Evolutionary conservation across 2,329 filamentous ascomycete genomes (phyloP).

Genomic region (Amauroascus verrucosus): DNA sequence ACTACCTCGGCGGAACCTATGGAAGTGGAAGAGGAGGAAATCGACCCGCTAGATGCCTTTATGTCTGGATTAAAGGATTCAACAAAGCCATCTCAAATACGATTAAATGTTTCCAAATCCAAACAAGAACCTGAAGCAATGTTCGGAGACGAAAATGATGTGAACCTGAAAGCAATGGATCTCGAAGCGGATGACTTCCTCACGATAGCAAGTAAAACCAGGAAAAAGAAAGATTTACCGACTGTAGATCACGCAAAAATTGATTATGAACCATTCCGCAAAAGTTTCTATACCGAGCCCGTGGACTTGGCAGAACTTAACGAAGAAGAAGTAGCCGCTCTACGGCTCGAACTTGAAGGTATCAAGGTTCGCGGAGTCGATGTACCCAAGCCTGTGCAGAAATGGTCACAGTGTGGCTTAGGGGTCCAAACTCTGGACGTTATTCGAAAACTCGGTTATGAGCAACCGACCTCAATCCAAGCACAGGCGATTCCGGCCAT

Average conservation of each 20-base stretch:
- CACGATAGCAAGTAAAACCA: conserved; percentile 53
- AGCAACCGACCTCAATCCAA: conserved; percentile 86
- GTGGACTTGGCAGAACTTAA: conserved; percentile 72
- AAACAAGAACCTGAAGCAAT: conserved; percentile 70
- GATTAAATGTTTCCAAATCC: conserved; percentile 24
- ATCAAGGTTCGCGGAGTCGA: conserved; percentile 88
- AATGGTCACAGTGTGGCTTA: conserved; percentile 92
- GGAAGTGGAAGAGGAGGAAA: conserved; percentile 43
- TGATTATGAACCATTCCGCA: conserved; percentile 74
- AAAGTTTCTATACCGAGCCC: conserved; percentile 91
- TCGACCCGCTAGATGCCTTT: conserved; percentile 93
- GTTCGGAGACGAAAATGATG: conserved; percentile 75
- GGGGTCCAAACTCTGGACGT: conserved; percentile 80
- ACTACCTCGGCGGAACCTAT: conserved; percentile 14
- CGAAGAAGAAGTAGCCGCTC: conserved; percentile 68
- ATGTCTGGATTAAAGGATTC: conserved; percentile 59
- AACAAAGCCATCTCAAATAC: conserved; percentile 26
- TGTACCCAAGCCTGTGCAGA: conserved; percentile 85
- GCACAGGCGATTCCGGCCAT: conserved; percentile 88
- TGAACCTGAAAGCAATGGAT: conserved; percentile 51
- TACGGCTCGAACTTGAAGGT: conserved; percentile 81
- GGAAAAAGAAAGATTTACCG: conserved; percentile 94
- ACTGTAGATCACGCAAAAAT: conserved; percentile 76
- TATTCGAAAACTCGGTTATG: conserved; percentile 69
- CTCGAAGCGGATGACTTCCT: conserved; percentile 55